Evolutionary conservation across 306 rosid genomes (phyloP), one percentile per base, ranked within the genome.

Genomic region (Rubus idaeus): DNA sequence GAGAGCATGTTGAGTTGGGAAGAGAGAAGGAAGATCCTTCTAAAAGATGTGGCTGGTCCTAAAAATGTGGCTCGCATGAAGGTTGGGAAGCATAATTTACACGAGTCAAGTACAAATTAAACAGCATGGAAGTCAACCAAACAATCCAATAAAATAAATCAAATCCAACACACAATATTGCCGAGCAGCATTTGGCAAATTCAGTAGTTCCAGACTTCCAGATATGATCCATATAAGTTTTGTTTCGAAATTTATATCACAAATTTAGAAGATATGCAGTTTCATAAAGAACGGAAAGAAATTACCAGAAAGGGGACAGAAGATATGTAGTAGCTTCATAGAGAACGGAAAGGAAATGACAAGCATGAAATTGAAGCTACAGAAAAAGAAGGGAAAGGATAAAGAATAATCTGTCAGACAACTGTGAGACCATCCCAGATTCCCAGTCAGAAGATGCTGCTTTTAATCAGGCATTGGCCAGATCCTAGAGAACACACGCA

Each of bases 51-150:
- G 60, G 95, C 93, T 23, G 26, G 26, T 23, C 26, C 26, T 23
- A 23, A 23, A 23, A 23, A 23, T 23, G 35, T 30, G 35, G 35
- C 35, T 79, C 89, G 70, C 94, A 91, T 50, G 93, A 87, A 77
- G 96, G 86, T 68, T 92, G 90, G 91, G 97, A 92, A 75, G 82
- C 81, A 55, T 7, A 55, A 55, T 55, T 18, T 20, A n/a, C 30
- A 55, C 20, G 0, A 26, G 5, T 11, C 8, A 57, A n/a, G 58
- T 18, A 57, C 63, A 56, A 57, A 10, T 58, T 23, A 58, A 21
- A 5, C 16, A 10, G 6, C 9, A 55, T 55, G 60, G 60, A n/a
- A 55, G 3, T 4, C 26, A 58, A 16, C 6, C 5, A 21, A 58
- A 58, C 17, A 60, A 60, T 12, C 65, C 8, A 10, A 0, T 21